Conservation (phyloP, 2,329 filamentous ascomycete species). For the Exophiala viscosa region DNA sequence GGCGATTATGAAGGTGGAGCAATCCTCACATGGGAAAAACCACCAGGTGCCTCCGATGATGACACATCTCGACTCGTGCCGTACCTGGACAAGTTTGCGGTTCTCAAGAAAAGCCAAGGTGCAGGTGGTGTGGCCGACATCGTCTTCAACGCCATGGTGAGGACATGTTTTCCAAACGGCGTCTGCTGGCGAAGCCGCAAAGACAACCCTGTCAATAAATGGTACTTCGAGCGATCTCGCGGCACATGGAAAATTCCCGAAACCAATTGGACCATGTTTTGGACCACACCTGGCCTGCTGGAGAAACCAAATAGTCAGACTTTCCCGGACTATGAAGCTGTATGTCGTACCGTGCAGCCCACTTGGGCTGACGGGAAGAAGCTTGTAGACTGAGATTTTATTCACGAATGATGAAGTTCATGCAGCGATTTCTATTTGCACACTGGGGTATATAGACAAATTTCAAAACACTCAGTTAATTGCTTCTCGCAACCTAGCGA, state of each 20-base stretch:
- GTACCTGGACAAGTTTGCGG: slow-evolving; percentile 96
- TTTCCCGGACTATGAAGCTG: slow-evolving; percentile 67
- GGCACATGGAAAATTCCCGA: slow-evolving; percentile 77
- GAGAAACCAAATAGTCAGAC: slow-evolving; percentile 44
- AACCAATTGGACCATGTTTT: slow-evolving; percentile 98
- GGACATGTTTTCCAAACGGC: slow-evolving; percentile 79
- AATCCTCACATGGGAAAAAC: slow-evolving; percentile 89
- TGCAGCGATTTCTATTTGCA: neutral
- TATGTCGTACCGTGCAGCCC: slow-evolving; percentile 61
- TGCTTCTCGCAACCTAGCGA: neutral
- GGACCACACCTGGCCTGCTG: slow-evolving; percentile 71
- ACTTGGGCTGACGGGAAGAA: slow-evolving; percentile 46
- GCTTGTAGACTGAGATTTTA: slow-evolving; percentile 22
- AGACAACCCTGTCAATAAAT: slow-evolving; percentile 95
- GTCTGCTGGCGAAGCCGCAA: slow-evolving; percentile 89
- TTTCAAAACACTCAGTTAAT: neutral
- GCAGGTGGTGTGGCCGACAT: slow-evolving; percentile 91
- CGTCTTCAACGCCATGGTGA: slow-evolving; percentile 93
- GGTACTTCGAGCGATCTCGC: slow-evolving; percentile 90
- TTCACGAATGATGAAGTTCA: neutral
- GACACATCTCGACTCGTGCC: slow-evolving; percentile 67
- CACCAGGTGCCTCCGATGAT: slow-evolving; percentile 55
- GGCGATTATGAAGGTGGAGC: slow-evolving; percentile 96
- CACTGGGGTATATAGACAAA: slow-evolving; percentile 1
- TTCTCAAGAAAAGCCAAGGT: slow-evolving; percentile 81